Percentiles rank a stretch among this genome's conserved stretches.
phyloP scores from a whole-genome alignment of 352 stramenopile genomes.

The Albugo laibachii region DNA sequence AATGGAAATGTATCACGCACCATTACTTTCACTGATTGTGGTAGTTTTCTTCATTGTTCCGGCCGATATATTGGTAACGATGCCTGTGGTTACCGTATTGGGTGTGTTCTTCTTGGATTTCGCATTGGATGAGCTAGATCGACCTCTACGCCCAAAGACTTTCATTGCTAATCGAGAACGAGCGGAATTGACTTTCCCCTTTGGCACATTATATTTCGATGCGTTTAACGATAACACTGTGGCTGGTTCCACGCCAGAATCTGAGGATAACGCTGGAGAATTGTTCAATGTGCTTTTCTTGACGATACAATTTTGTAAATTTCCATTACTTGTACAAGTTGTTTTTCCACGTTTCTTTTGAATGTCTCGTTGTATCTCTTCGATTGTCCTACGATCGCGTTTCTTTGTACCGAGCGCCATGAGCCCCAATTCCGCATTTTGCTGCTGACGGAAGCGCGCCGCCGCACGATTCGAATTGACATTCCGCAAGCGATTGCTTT shows the following conservation, averaged over 20 bases:
- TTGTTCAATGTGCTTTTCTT: conserved; percentile 24
- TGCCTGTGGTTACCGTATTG: conserved; percentile 2
- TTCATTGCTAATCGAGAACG: conserved; percentile 55
- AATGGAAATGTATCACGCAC: conserved; percentile 1
- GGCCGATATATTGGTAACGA: conserved; percentile 38
- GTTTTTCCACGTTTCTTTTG: conserved; percentile 26
- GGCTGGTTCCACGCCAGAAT: conserved; percentile 13
- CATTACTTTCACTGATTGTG: conserved; percentile 10
- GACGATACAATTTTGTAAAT: conserved; percentile 1
- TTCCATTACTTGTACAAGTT: conserved; percentile 1
- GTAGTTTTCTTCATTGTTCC: conserved; percentile 26
- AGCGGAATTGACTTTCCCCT: conserved; percentile 48
- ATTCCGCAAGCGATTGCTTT: conserved; percentile 15
- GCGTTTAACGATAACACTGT: conserved; percentile 12
- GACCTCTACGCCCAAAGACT: conserved; percentile 40
- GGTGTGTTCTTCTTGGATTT: conserved; percentile 28
- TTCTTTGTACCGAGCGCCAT: conserved; percentile 75
- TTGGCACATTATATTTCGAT: conserved; percentile 13
- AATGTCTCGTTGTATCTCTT: conserved; percentile 71
- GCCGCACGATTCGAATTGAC: conserved; percentile 53
- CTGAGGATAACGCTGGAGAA: conserved; percentile 45
- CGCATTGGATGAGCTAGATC: conserved; percentile 7
- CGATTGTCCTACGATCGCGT: conserved; percentile 68
- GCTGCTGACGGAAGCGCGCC: conserved; percentile 37
- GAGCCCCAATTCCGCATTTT: conserved; percentile 21